Evolutionary conservation across 352 stramenopile species (phyloP), one percentile per base, ranked within the genome.

Genomic region (Blastocystis sp.): DNA sequence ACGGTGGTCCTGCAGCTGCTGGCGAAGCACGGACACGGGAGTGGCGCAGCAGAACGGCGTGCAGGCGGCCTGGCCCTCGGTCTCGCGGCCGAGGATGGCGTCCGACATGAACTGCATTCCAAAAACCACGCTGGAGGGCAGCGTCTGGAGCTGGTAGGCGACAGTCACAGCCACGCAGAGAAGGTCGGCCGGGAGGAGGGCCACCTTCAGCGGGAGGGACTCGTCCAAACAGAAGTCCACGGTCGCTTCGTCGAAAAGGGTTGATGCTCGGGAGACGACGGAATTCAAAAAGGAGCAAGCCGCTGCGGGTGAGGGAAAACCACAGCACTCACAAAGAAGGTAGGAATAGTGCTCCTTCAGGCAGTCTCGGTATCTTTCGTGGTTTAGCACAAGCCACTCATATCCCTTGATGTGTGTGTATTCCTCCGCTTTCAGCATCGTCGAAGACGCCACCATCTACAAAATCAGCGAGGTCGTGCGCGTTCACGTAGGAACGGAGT

Each of bases 351-450:
- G 74, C n/a, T 84, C 74, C 10, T 45, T 9, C 21, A 84, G 10
- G 38, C 59, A 52, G 1, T 21, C 43, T 21, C 41, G 14, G 48
- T 84, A 70, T 59, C 59, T 23, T 23, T 84, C 74, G n/a, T 84
- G 74, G n/a, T 84, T 67, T 34, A 59, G 23, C 7, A 84, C 74
- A 45, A 84, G 45, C 74, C 74, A 84, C 34, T 84, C 74, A 67
- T 84, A 84, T 52, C 74, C 74, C 28, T 84, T 84, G 2, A 84
- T 53, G 10, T 28, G 7, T n/a, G 43, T 28, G 66, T 67, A 84
- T 4, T 84, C 74, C 23, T 84, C 53, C 40, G 56, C 34, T 23
- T 84, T 59, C 17, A 84, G 43, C 34, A 52, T 66, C 23, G 9
- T 17, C 23, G 69, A n/a, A 45, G 45, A 67, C 2, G 53, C 65